These are phyloP conservation scores for Prillingera fragicola DNA, from an alignment of 1,284 basidiomycete species.

Conservation along the genomic window DNA sequence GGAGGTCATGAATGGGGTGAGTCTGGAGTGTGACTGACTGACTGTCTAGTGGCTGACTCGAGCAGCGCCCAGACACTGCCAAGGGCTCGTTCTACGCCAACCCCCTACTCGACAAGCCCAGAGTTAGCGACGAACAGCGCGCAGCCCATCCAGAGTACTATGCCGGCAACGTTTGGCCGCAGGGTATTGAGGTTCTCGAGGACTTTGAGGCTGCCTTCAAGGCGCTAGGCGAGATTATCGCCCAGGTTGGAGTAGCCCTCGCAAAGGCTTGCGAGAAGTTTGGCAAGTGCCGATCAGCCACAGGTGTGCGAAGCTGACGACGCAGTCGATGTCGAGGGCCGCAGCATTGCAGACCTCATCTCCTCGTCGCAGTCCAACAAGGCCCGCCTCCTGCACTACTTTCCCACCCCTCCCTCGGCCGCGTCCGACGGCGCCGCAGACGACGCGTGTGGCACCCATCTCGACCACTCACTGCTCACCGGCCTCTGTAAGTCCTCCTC, in stretches of 20 bases:
- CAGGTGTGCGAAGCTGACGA: constrained; percentile 41
- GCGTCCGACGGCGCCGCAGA: constrained; percentile 59
- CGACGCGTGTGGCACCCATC: constrained; percentile 58
- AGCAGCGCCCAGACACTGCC: constrained; percentile 56
- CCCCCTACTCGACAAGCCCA: constrained; percentile 62
- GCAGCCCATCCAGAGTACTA: constrained; percentile 60
- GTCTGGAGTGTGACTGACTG: constrained; percentile 3
- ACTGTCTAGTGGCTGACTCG: neutral
- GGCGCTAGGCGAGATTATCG: constrained; percentile 64
- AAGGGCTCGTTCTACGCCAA: constrained; percentile 94
- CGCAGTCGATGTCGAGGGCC: neutral
- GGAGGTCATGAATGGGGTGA: constrained; percentile 91
- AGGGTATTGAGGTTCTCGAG: constrained; percentile 54
- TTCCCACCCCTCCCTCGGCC: constrained; percentile 54
- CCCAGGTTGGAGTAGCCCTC: constrained; percentile 69
- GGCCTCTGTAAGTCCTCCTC: constrained; percentile 60
- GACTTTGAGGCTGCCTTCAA: constrained; percentile 83
- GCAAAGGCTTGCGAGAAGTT: constrained; percentile 82
- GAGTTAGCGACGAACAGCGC: constrained; percentile 55
- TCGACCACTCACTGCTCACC: constrained; percentile 79
- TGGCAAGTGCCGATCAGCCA: constrained; percentile 50
- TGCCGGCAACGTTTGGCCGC: constrained; percentile 58
- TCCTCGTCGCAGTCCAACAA: constrained; percentile 43
- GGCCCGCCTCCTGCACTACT: constrained; percentile 86
- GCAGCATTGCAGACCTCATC: constrained; percentile 42